Conservation (phyloP, 2,329 filamentous ascomycete species). For the Seiridium cupressi region DNA sequence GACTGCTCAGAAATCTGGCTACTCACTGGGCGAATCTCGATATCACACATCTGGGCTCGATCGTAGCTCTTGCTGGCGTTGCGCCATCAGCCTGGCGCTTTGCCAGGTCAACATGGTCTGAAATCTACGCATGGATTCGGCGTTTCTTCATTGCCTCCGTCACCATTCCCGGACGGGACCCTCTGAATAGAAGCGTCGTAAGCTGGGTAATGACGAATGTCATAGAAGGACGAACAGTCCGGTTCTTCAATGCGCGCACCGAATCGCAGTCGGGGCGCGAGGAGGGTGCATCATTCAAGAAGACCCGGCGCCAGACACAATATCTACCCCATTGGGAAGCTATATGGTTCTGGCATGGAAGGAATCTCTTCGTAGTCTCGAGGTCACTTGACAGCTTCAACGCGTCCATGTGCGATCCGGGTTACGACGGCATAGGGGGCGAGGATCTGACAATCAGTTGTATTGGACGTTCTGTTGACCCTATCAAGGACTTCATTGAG, state of each 20-base stretch:
- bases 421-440: constrained; percentile 43
- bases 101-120: constrained; percentile 31
- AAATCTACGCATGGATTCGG: constrained; percentile 37
- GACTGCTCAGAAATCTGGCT: constrained; percentile 34
- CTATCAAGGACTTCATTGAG: constrained; percentile 44
- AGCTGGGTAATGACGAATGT: constrained; percentile 42
- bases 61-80: constrained; percentile 42
- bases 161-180: constrained; percentile 40
- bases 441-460: constrained; percentile 48
- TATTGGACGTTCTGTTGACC: constrained; percentile 48
- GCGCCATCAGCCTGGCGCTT: constrained; percentile 38
- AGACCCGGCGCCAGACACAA: constrained; percentile 38
- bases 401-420: constrained; percentile 35
- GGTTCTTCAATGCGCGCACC: constrained; percentile 43
- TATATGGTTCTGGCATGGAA: constrained; percentile 48
- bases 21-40: constrained; percentile 42
- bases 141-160: constrained; percentile 43
- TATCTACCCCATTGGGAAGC: constrained; percentile 44
- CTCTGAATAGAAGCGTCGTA: constrained; percentile 42
- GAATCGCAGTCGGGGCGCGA: constrained; percentile 32
- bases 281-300: constrained; percentile 38
- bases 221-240: constrained; percentile 33
- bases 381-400: constrained; percentile 38
- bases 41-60: constrained; percentile 41
- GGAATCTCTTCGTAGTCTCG: constrained; percentile 42